Conservation (phyloP, 2,329 filamentous ascomycete species). For the Colletotrichum liriopes region DNA sequence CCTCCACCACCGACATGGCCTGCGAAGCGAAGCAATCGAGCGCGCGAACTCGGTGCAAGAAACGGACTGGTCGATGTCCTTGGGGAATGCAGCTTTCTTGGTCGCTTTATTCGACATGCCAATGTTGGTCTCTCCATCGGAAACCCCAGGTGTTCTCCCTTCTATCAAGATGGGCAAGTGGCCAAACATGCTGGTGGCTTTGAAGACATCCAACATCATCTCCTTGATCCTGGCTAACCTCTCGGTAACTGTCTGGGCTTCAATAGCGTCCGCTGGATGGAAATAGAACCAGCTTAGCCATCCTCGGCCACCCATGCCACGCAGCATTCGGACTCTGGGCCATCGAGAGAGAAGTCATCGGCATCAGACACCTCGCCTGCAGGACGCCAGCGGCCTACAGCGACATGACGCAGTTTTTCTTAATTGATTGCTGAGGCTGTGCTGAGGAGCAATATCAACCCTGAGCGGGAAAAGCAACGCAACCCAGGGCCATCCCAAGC, state of each 20-base stretch:
- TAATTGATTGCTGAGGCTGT: conserved; percentile 38
- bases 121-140: not conserved
- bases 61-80: not conserved
- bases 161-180: conserved; percentile 1
- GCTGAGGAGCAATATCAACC: conserved; percentile 17
- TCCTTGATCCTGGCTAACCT: conserved; percentile 19
- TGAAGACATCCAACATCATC: conserved; percentile 25
- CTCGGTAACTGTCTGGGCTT: not conserved
- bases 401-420: conserved; percentile 13
- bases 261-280: conserved; percentile 17
- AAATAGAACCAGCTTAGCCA: conserved; percentile 10
- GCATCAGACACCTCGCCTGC: conserved; percentile 1
- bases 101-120: not conserved
- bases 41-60: not conserved
- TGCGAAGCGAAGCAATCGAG: no score
- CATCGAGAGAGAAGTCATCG: not conserved
- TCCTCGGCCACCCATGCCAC: conserved; percentile 11
- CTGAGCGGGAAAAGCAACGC: conserved; percentile 16
- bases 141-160: not conserved
- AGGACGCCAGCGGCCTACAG: conserved; percentile 9
- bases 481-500: conserved; percentile 27
- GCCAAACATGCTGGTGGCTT: conserved; percentile 14
- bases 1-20: no score
- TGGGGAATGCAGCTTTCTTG: conserved; percentile 3
- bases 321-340: conserved; percentile 8